Evolutionary conservation across 2,329 filamentous ascomycete genomes (phyloP), one percentile per base, ranked within the genome.

Genomic region (Alternaria conjuncta): DNA sequence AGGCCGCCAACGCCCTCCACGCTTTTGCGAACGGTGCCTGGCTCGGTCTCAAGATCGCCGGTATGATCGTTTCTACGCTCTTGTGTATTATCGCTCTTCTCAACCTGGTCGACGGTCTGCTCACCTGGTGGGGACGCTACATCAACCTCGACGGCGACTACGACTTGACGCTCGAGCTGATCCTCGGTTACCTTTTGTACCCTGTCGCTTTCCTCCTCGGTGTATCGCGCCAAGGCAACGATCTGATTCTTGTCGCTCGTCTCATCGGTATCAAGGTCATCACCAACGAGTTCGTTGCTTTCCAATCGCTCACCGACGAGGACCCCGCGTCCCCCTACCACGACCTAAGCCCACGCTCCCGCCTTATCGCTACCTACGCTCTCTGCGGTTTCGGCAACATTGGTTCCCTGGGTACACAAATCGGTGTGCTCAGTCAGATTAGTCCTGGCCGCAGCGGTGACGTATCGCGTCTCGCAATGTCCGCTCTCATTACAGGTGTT

Each of bases 241-340:
- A 86, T 54, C 81, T 97, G 1, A 86, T 92, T 60, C 88, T 87
- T 55, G 94, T 97, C 44, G 88, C 87, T 36, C 87, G 91, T 72
- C 86, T 97, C 45, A 96, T 97, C 67, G 93, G 92, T 58, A 85
- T 91, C 72, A 97, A 97, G 83, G 85, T 97, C 73, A 89, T 97
- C 75, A 90, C 90, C 75, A 96, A 96, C 83, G 92, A 96, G 81
- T 96, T 91, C 81, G 89, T 90, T 54, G 92, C 92, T 49, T 94
- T 92, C 82, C 79, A 80, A 25, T 77, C 78, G 28, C 87, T 94
- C 9, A 84, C 85, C 25, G 58, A 61, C 44, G 64, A 71, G 12
- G 78, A 86, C 2, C 71, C 76, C 13, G 75, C 85, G 0, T 73
- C 81, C 1, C 77, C 79, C 0, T 94, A 91, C 78, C 80, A 81